Base-by-base conservation (phyloP, 192 early-diverging fungal genomes). In the Backusella westeae region DNA sequence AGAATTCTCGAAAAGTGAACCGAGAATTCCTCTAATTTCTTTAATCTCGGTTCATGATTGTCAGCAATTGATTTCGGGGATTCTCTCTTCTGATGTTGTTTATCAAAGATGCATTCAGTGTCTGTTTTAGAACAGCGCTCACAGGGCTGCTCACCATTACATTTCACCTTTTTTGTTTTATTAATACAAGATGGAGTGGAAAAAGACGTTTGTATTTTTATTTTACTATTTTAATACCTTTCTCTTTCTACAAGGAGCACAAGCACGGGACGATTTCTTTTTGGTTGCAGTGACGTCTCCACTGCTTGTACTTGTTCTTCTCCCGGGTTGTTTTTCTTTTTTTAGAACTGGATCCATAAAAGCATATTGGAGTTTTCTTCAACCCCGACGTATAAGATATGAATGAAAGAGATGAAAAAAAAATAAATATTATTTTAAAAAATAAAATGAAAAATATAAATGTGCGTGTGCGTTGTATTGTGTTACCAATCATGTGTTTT, bases 81-180 rank as follows among this genome's bases (percentile, higher is more conserved):
- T 21, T 52, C 34, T 36, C 66, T 29, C 26, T 75, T 65, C 49
- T 75, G 19, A 26, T 65, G 63, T 23, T 38, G 74, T 49, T 49
- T 71, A 71, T 72, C 77, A 66, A 72, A 78, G 9, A 72, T 46
- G 66, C 77, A 78, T 32, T 56, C 71, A 14, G 53, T 63, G 26
- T 72, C 53, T 52, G 77, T 52, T 34, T 72, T 70, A 35, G 29
- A 34, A 34, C 77, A 78, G 19, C 72, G 53, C 32, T 42, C 52
- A 49, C 77, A 78, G 15, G 77, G 77, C 12, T 73, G 77, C 6
- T 56, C 59, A 0, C 77, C 77, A 73, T 78, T 44, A 65, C 77
- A 78, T 38, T 78, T 78, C 1, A 78, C 71, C 71, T 78, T 17
- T n/a, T 59, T 23, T 59, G 2, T 2, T 12, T 56, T 21, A 23